Percentiles rank a stretch among this genome's conserved stretches.
Conservation (phyloP, 2,329 filamentous ascomycete species). For the Aspergillus brasiliensis region DNA sequence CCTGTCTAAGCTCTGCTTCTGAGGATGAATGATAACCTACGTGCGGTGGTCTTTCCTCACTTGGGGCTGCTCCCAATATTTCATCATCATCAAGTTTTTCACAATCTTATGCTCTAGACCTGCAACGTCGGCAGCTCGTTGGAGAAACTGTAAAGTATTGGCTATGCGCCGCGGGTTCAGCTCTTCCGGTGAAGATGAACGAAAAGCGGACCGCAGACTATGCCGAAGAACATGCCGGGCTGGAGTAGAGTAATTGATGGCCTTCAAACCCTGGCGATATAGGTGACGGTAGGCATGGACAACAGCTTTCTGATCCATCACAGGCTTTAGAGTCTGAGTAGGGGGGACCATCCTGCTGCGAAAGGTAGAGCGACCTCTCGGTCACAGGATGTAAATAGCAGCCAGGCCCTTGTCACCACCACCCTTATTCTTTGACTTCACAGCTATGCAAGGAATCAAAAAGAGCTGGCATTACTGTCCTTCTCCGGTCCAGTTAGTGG, state of each 20-base stretch:
- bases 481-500: too few relatives aligned
- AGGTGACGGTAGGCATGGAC: slow-evolving; percentile 60
- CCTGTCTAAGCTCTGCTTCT: not conserved
- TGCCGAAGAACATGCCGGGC: slow-evolving; percentile 56
- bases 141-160: slow-evolving; percentile 51
- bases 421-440: not conserved
- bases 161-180: slow-evolving; percentile 44
- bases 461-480: not conserved
- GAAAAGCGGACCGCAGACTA: slow-evolving; percentile 46
- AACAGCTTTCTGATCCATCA: slow-evolving; percentile 35
- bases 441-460: not conserved
- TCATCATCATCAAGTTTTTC: slow-evolving; percentile 47
- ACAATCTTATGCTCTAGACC: slow-evolving; percentile 52
- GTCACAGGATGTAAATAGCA: too few relatives aligned
- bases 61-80: slow-evolving; percentile 46
- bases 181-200: slow-evolving; percentile 36
- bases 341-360: slow-evolving; percentile 9
- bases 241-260: slow-evolving; percentile 60
- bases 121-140: slow-evolving; percentile 40
- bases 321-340: slow-evolving; percentile 11
- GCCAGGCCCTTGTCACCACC: too few relatives aligned
- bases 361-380: not conserved
- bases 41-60: slow-evolving; percentile 32
- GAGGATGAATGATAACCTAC: slow-evolving; percentile 28
- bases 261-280: slow-evolving; percentile 56